A percentile compares a stretch with the other conserved stretches of the same genome.
Evolutionary conservation across 148 eudicot genomes (phyloP).

Genomic region (Camellia japonica): DNA sequence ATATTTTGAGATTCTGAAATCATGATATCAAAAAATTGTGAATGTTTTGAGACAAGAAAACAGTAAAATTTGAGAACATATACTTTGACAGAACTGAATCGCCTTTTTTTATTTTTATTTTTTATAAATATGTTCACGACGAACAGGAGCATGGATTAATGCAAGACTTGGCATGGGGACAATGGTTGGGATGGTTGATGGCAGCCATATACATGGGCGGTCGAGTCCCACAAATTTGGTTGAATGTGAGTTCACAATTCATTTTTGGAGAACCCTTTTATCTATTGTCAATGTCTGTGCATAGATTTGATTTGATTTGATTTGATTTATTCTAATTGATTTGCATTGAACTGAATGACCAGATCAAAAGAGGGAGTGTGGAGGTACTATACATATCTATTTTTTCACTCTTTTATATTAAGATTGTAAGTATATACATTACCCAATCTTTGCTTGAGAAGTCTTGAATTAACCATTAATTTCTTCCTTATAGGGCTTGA

Average conservation of each 20-base stretch:
- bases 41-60: too few relatives aligned
- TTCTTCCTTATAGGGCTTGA: slow-evolving; percentile 36
- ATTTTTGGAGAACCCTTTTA: background rate
- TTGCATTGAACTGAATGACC: slow-evolving; percentile 13
- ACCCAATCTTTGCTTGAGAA: too few relatives aligned
- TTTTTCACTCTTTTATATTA: too few relatives aligned
- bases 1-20: too few relatives aligned
- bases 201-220: slow-evolving; percentile 66
- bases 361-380: slow-evolving; percentile 56
- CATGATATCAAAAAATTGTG: too few relatives aligned
- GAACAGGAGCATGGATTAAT: slow-evolving; percentile 27
- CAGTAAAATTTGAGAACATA: too few relatives aligned
- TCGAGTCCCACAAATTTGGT: slow-evolving; percentile 50
- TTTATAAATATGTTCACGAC: background rate
- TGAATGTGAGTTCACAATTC: slow-evolving; percentile 37
- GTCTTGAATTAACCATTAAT: background rate
- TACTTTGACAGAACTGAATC: too few relatives aligned
- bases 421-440: too few relatives aligned
- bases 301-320: background rate
- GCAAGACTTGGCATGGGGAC: slow-evolving; percentile 34
- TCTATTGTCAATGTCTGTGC: too few relatives aligned
- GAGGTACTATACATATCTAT: slow-evolving; percentile 27
- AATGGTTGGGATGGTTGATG: slow-evolving; percentile 60
- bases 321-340: too few relatives aligned
- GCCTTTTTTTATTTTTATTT: too few relatives aligned